Evolutionary conservation across 345 rosid species (phyloP).

Genomic region (Dovyalis caffra): DNA sequence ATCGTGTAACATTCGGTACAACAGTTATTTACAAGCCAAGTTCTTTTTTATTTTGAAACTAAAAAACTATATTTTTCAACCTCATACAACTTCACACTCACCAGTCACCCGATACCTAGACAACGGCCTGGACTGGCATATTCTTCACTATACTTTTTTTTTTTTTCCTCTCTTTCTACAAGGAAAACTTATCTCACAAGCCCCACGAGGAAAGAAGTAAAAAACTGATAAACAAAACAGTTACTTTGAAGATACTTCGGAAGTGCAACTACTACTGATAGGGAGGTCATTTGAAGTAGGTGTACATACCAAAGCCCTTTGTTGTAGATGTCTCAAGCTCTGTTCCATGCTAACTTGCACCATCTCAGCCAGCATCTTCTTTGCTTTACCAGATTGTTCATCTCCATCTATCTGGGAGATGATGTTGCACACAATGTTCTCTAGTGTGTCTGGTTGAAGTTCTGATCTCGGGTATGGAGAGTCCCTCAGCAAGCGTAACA

Average conservation of each 20-base stretch:
- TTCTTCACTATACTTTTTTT: constrained; percentile 31
- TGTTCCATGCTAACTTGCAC: constrained; percentile 98
- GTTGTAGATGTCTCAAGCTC: constrained; percentile 91
- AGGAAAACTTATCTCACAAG: constrained; percentile 28
- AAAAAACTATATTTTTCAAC: constrained; percentile 21
- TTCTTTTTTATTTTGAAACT: constrained; percentile 8
- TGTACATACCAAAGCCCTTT: constrained; percentile 78
- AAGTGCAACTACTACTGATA: constrained; percentile 42
- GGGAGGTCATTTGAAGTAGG: constrained; percentile 66
- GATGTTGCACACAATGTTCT: constrained; percentile 85
- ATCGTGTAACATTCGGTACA: constrained; percentile 20
- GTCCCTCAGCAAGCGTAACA: constrained; percentile 72
- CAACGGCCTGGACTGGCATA: constrained; percentile 84
- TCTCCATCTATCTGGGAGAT: constrained; percentile 88
- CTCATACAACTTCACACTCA: constrained; percentile 24
- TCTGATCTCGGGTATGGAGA: constrained; percentile 68
- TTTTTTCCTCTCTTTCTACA: constrained; percentile 23
- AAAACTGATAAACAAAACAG: neutral
- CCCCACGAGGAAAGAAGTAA: neutral
- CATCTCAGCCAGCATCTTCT: constrained; percentile 97
- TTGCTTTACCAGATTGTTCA: constrained; percentile 87
- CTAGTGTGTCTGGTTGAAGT: constrained; percentile 73
- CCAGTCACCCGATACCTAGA: constrained; percentile 75
- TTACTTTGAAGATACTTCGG: constrained; percentile 55
- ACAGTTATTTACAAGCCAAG: constrained; percentile 36